phyloP scores from a whole-genome alignment of 345 rosid species.

The Citrus inodora region DNA sequence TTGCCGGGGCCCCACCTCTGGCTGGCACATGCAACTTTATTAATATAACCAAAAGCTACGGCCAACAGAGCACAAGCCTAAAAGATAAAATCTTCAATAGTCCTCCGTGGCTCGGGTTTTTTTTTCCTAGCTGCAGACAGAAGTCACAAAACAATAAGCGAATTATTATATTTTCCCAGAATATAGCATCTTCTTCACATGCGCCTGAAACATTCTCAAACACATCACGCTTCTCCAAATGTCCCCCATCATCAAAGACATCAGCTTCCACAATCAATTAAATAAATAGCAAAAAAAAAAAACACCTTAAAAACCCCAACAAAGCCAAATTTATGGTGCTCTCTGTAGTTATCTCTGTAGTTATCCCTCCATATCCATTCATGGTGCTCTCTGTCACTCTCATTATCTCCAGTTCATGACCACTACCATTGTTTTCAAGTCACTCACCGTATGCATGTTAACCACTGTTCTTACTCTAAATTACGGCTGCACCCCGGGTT shows the following conservation, averaged over 20 bases:
- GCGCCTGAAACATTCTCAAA: neutral
- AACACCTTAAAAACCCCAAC: neutral
- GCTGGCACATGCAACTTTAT: accelerated
- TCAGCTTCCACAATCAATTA: neutral
- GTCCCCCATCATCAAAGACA: neutral
- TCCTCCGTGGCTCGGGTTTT: neutral
- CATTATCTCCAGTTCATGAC: neutral
- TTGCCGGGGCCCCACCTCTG: neutral
- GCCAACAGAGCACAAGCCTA: neutral
- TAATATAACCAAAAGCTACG: neutral
- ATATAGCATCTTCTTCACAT: neutral
- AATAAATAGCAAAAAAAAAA: neutral
- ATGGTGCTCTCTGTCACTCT: neutral
- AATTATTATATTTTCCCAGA: neutral
- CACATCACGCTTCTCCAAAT: neutral
- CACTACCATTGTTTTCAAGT: conserved; percentile 9
- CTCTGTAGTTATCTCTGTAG: neutral
- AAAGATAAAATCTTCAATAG: neutral
- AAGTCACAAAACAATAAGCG: neutral
- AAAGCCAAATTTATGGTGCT: neutral
- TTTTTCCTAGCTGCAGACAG: neutral
- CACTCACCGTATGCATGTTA: neutral
- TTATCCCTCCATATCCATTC: neutral
- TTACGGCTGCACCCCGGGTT: neutral
- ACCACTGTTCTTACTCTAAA: neutral